Evolutionary conservation across 306 rosid species (phyloP), one percentile per base, ranked within the genome.

Genomic region (Begonia fuchsioides): DNA sequence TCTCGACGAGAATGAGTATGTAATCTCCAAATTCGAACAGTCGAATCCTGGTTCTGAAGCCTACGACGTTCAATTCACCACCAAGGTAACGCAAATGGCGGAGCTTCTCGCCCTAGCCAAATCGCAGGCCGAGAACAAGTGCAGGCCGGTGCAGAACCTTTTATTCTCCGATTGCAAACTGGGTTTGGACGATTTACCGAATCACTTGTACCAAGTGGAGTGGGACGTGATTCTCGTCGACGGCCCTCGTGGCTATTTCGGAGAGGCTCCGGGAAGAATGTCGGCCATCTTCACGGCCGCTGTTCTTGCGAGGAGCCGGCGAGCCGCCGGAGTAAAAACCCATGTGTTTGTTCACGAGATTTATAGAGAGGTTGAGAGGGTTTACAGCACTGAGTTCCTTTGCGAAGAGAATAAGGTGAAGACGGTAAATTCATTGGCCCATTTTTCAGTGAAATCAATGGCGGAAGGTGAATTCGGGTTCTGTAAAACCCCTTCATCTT

Each of bases 331-430:
- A 6, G 9, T 35, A 3, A 61, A 61, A n/a, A 90, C 98, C 3
- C 87, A 90, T 44, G 82, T 90, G 3, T 90, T 90, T 50, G 85
- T 90, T 1, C 98, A 90, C 19, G 98, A 90, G 40, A 47, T 81
- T 15, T 39, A 43, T 10, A 77, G 98, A 52, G 77, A 81, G 3
- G 94, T 85, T 11, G 98, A 90, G 74, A 72, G 67, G 72, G 38
- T 79, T 44, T 81, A 61, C 60, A 75, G 95, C 54, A 51, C 76
- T 6, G 94, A 85, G 72, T 90, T 85, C 64, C 82, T 90, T 0
- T 90, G 98, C 38, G 43, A 16, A 32, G 94, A 81, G 66, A 90
- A 90, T 78, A 14, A 79, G 76, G 81, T 79, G 9, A 57, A 69
- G 51, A 54, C 47, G 3, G 68, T 85, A 43, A 87, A 75, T 44